Percentiles rank a stretch among this genome's conserved stretches.
Conservation (phyloP, 1,284 basidiomycete genomes). For the Papiliotrema nemorosa region DNA sequence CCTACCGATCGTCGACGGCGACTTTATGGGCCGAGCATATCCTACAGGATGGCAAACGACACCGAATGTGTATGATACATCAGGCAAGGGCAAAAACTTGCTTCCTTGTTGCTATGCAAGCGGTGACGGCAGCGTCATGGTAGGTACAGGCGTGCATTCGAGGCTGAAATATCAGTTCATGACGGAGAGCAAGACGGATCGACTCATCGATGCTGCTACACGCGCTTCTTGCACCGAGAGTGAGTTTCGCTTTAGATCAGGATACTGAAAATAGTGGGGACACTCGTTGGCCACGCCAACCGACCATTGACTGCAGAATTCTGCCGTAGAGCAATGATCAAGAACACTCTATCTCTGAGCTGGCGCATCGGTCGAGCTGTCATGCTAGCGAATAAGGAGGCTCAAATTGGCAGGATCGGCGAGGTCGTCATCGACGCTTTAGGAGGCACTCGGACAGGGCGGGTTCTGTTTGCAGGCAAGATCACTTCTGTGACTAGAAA, state of each 20-base stretch:
- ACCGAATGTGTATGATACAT: slow-evolving; percentile 28
- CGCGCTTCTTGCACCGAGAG: slow-evolving; percentile 31
- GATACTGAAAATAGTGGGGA: slow-evolving; percentile 10
- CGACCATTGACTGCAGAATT: slow-evolving; percentile 19
- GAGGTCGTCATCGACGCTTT: slow-evolving; percentile 53
- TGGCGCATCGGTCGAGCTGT: slow-evolving; percentile 57
- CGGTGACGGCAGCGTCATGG: slow-evolving; percentile 30
- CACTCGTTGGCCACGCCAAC: slow-evolving; percentile 18
- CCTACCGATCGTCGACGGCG: slow-evolving; percentile 52
- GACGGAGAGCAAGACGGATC: slow-evolving; percentile 26
- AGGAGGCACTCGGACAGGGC: slow-evolving; percentile 55
- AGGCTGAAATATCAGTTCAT: slow-evolving; percentile 24
- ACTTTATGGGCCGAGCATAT: slow-evolving; percentile 42
- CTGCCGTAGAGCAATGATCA: slow-evolving; percentile 32
- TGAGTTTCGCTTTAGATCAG: background rate
- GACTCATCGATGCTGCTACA: slow-evolving; percentile 21
- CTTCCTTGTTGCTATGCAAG: slow-evolving; percentile 24
- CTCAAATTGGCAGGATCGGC: slow-evolving; percentile 29
- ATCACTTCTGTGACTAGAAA: slow-evolving; percentile 56
- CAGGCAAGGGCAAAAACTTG: slow-evolving; percentile 20
- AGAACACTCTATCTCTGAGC: slow-evolving; percentile 55
- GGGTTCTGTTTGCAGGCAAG: slow-evolving; percentile 58
- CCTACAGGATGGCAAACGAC: slow-evolving; percentile 31
- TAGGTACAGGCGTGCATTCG: slow-evolving; percentile 4
- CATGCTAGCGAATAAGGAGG: slow-evolving; percentile 51